Evolutionary conservation across 805 yeast genomes (phyloP).

Genomic region (Zygoascus flipseniorum): DNA sequence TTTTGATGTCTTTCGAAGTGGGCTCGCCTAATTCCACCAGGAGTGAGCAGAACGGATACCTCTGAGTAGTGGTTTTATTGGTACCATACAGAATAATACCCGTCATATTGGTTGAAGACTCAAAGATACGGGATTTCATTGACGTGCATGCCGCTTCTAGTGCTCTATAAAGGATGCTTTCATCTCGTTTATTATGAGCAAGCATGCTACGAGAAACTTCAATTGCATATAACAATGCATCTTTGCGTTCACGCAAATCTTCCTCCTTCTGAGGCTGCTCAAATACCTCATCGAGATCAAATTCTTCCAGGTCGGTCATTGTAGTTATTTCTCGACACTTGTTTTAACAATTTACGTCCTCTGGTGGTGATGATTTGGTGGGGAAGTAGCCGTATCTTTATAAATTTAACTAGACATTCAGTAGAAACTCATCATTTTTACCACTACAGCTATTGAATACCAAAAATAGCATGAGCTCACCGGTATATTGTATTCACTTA

Average conservation of each 20-base stretch:
- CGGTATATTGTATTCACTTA: too few relatives aligned
- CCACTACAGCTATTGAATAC: too few relatives aligned
- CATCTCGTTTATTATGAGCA: slow-evolving; percentile 10
- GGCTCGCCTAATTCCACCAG: slow-evolving; percentile 43
- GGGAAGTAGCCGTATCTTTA: too few relatives aligned
- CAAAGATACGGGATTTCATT: slow-evolving; percentile 55
- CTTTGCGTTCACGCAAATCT: slow-evolving; percentile 13
- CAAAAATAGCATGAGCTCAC: too few relatives aligned
- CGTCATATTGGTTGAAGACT: slow-evolving; percentile 59
- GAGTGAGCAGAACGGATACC: slow-evolving; percentile 33
- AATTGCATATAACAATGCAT: slow-evolving; percentile 29
- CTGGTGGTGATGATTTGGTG: too few relatives aligned
- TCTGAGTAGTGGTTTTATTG: slow-evolving; percentile 25
- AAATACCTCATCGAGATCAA: not conserved
- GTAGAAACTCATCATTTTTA: too few relatives aligned
- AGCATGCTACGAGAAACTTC: slow-evolving; percentile 29
- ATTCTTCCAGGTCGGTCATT: not conserved
- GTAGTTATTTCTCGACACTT: too few relatives aligned
- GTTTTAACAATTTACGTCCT: too few relatives aligned
- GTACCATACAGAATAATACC: slow-evolving; percentile 54
- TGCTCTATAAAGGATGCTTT: slow-evolving; percentile 18
- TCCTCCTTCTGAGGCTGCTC: not conserved
- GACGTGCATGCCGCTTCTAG: slow-evolving; percentile 51
- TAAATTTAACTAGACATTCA: too few relatives aligned
- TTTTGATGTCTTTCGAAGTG: slow-evolving; percentile 44